These are phyloP conservation scores for Pichia membranifaciens DNA, from an alignment of 805 yeast genomes.

Conservation along the genomic window DNA sequence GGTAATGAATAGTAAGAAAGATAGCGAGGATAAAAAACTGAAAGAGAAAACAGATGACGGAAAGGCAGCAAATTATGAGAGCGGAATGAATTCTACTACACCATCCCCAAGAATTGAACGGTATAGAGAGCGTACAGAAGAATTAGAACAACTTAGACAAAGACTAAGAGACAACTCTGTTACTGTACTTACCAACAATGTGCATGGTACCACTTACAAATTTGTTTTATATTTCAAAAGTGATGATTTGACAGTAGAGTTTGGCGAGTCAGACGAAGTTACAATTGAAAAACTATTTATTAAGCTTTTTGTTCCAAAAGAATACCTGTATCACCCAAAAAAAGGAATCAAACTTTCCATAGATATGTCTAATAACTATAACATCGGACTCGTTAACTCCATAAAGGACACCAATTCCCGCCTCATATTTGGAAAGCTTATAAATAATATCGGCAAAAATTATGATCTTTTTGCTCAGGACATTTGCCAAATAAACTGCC, in stretches of 20 bases:
- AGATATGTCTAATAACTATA: slow-evolving; percentile 28
- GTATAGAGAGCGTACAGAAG: slow-evolving; percentile 16
- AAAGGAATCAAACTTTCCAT: slow-evolving; percentile 27
- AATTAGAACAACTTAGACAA: slow-evolving; percentile 25
- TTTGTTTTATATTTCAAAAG: slow-evolving; percentile 23
- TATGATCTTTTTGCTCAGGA: slow-evolving; percentile 23
- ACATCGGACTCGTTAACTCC: slow-evolving; percentile 24
- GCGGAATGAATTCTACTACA: not conserved
- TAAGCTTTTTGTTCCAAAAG: slow-evolving; percentile 29
- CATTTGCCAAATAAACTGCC: slow-evolving; percentile 14
- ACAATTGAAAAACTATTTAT: slow-evolving; percentile 24
- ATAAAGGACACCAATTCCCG: slow-evolving; percentile 26
- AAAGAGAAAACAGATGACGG: not conserved
- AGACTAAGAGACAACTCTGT: slow-evolving; percentile 21
- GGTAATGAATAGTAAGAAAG: slow-evolving; percentile 17
- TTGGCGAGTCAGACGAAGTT: slow-evolving; percentile 27
- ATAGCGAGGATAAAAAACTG: slow-evolving; percentile 5
- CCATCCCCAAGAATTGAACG: slow-evolving; percentile 8
- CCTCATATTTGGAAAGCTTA: slow-evolving; percentile 28
- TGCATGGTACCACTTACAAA: slow-evolving; percentile 26
- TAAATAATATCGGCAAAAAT: slow-evolving; percentile 27
- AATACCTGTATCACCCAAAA: slow-evolving; percentile 25
- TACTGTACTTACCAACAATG: slow-evolving; percentile 26
- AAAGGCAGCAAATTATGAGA: no score
- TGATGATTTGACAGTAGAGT: slow-evolving; percentile 27